phyloP scores from a whole-genome alignment of 202 grass and related monocot species.

The Digitaria exilis region DNA sequence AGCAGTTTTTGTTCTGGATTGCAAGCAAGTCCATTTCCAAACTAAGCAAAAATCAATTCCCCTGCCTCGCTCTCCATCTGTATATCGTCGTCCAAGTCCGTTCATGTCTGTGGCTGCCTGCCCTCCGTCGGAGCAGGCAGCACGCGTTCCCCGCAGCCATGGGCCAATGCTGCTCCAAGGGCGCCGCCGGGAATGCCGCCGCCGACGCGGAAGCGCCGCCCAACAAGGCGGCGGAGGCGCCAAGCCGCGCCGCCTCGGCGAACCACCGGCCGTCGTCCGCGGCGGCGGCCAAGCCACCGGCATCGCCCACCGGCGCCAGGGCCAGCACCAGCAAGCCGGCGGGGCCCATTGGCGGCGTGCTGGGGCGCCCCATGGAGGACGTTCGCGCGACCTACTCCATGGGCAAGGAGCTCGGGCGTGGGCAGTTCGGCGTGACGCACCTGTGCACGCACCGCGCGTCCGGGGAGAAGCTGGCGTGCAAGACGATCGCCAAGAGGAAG shows the following conservation, averaged over 20 bases:
- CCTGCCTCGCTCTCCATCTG: not conserved
- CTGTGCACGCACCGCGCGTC: slow-evolving; percentile 67
- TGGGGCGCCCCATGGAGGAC: slow-evolving; percentile 69
- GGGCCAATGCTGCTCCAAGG: slow-evolving; percentile 76
- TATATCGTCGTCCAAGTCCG: slow-evolving; percentile 7
- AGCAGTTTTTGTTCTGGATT: not conserved
- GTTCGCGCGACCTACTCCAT: slow-evolving; percentile 52
- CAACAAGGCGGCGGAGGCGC: too few relatives aligned
- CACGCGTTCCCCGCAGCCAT: slow-evolving; percentile 52
- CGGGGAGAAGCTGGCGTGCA: slow-evolving; percentile 82
- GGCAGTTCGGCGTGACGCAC: slow-evolving; percentile 86
- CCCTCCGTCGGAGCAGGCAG: slow-evolving; percentile 48
- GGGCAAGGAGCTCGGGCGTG: slow-evolving; percentile 88
- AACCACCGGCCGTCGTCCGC: too few relatives aligned
- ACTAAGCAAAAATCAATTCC: slow-evolving; percentile 24
- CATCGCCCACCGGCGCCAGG: not conserved
- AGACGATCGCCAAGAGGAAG: slow-evolving; percentile 89
- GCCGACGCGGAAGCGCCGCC: not conserved
- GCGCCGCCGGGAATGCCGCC: slow-evolving; percentile 26
- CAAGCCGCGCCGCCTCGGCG: too few relatives aligned
- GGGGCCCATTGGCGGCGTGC: slow-evolving; percentile 55
- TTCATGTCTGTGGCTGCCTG: slow-evolving; percentile 48
- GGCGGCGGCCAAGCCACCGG: too few relatives aligned
- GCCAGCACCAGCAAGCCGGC: slow-evolving; percentile 30
- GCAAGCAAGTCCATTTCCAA: not conserved